Evolutionary conservation across 768 basidiomycete genomes (phyloP).

Genomic region (Boletus fagicola): DNA sequence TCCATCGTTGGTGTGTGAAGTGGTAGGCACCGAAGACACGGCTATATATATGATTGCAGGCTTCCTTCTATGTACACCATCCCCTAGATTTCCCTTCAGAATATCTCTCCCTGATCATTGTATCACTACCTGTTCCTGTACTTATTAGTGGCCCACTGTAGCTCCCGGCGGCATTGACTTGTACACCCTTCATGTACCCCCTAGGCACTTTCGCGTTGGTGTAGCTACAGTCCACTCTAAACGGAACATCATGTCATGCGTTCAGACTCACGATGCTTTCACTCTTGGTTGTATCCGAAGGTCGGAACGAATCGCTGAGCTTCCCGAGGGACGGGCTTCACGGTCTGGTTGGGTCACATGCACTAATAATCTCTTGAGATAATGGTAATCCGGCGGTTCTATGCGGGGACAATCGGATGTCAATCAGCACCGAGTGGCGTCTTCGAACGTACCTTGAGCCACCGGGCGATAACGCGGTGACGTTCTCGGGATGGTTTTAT

Average conservation of each 20-base stretch:
- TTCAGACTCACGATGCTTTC: background rate
- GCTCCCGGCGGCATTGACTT: background rate
- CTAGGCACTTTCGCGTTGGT: background rate
- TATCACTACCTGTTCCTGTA: constrained; percentile 1
- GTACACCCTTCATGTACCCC: background rate
- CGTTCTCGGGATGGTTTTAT: background rate
- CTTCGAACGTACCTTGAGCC: background rate
- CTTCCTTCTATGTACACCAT: background rate
- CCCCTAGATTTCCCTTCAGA: background rate
- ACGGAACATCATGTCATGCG: background rate
- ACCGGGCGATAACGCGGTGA: background rate
- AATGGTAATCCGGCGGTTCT: background rate
- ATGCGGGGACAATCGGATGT: background rate
- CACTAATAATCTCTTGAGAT: background rate
- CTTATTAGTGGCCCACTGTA: constrained; percentile 1
- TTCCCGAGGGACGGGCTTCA: background rate
- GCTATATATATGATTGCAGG: background rate
- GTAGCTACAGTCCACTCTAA: background rate
- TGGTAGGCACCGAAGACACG: background rate
- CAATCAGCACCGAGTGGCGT: background rate
- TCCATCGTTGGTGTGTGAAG: constrained; percentile 34
- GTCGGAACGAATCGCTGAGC: background rate
- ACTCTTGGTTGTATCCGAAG: background rate
- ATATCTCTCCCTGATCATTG: background rate
- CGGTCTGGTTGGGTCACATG: background rate